These are phyloP conservation scores for Pythium catenulatum DNA, from an alignment of 352 stramenopile genomes.

Conservation along the genomic window DNA sequence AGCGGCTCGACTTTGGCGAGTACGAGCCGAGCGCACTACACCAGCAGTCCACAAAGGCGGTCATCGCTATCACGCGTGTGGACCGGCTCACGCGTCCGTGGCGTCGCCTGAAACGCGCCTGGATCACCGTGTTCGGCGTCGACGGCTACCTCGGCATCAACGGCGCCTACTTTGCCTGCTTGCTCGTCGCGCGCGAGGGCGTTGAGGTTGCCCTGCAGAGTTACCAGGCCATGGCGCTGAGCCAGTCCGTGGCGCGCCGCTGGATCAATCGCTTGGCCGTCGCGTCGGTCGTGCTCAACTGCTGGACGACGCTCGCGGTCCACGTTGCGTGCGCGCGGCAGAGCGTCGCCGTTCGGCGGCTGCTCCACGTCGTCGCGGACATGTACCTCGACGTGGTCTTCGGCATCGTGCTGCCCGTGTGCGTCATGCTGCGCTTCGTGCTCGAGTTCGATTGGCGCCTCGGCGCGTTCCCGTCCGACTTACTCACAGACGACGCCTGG, in stretches of 20 bases:
- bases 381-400: constrained; percentile 21
- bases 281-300: not conserved
- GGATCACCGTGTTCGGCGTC: not conserved
- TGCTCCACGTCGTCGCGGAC: not conserved
- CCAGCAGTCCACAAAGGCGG: too few species aligned
- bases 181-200: not conserved
- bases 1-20: not conserved
- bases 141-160: constrained; percentile 3
- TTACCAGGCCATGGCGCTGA: not conserved
- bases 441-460: not conserved
- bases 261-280: constrained; percentile 21
- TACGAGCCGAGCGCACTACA: too few species aligned
- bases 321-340: not conserved
- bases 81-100: not conserved
- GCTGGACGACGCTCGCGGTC: not conserved
- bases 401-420: constrained; percentile 17
- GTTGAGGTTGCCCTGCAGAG: not conserved
- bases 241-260: not conserved
- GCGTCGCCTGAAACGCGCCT: not conserved
- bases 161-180: not conserved
- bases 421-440: not conserved
- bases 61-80: not conserved
- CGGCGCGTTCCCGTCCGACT: not conserved
- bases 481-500: constrained; percentile 33
- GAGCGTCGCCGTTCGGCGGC: not conserved